These are phyloP conservation scores for Scytalidium lignicola DNA, from an alignment of 2,329 filamentous ascomycete species.

Conservation along the genomic window DNA sequence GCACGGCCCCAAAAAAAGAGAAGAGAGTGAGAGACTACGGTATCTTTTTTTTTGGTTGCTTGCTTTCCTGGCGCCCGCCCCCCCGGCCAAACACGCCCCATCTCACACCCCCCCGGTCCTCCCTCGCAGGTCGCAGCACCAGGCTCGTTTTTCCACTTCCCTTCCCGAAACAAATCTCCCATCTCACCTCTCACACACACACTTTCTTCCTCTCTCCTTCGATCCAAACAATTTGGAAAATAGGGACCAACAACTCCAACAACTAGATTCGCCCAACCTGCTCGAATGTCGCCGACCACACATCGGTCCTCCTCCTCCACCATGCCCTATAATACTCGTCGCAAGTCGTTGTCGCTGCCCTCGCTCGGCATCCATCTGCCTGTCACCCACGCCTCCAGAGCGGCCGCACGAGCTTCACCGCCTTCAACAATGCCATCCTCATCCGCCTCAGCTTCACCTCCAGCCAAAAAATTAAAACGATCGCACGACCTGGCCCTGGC, in stretches of 20 bases:
- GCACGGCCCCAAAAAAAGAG: no score
- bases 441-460: slow-evolving; percentile 32
- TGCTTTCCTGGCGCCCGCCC: neutral
- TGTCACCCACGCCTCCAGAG: slow-evolving; percentile 56
- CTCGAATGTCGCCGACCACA: neutral
- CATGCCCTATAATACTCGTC: slow-evolving; percentile 97
- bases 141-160: neutral
- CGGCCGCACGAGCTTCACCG: slow-evolving; percentile 36
- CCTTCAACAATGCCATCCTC: slow-evolving; percentile 24
- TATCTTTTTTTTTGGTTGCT: no score
- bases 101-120: neutral
- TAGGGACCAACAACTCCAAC: neutral
- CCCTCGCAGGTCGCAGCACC: neutral
- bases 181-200: no score
- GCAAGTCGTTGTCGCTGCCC: slow-evolving; percentile 89
- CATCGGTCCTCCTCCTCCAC: slow-evolving; percentile 3
- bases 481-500: slow-evolving; percentile 58
- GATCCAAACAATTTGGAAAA: neutral
- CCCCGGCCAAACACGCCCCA: neutral
- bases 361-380: slow-evolving; percentile 89
- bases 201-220: neutral
- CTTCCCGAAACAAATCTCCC: neutral
- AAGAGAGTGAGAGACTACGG: no score
- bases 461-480: slow-evolving; percentile 71
- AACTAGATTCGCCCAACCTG: neutral